Percentiles rank a stretch among this genome's conserved stretches.
phyloP scores from a whole-genome alignment of 305 asterid species.

The Fraxinus paxiana region DNA sequence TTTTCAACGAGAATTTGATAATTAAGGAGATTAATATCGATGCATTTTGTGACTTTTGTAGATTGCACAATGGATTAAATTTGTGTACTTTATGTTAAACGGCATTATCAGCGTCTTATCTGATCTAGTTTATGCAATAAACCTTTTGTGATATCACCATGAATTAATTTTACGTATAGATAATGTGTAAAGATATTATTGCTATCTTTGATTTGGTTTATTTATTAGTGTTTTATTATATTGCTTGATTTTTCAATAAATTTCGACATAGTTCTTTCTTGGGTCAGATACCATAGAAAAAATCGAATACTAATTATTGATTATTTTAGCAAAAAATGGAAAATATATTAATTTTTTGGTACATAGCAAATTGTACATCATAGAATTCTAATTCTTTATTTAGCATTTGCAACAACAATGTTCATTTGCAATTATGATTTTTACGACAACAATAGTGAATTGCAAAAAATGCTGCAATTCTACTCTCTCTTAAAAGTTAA shows the following conservation, averaged over 20 bases:
- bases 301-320: background rate
- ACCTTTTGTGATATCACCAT: background rate
- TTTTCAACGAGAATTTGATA: background rate
- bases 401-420: background rate
- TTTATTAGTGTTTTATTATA: too few species aligned
- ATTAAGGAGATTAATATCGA: background rate
- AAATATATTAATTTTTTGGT: too few species aligned
- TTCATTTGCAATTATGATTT: background rate
- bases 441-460: background rate
- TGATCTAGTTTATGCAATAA: background rate
- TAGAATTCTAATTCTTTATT: background rate
- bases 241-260: too few species aligned
- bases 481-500: too few species aligned
- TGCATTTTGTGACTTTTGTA: background rate
- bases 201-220: background rate
- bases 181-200: background rate
- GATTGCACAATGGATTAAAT: background rate
- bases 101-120: background rate
- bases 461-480: too few species aligned
- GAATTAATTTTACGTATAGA: background rate
- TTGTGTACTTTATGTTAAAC: background rate
- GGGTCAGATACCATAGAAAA: background rate
- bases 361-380: background rate
- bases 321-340: background rate
- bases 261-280: too few species aligned